phyloP scores from a whole-genome alignment of 2,329 filamentous ascomycete genomes.

The Colletotrichum paranaense region DNA sequence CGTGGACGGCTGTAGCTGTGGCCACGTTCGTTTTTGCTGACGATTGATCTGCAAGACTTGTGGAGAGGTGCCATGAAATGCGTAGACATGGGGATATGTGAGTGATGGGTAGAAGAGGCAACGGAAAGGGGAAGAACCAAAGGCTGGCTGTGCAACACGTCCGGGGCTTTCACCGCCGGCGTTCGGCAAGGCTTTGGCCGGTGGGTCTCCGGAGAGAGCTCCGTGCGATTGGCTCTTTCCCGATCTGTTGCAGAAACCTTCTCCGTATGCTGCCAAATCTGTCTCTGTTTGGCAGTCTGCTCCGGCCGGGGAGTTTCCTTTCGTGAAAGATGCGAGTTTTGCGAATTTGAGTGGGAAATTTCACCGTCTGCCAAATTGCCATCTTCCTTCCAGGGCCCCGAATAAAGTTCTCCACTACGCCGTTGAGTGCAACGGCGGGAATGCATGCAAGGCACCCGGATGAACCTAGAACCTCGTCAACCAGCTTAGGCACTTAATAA shows the following conservation, averaged over 20 bases:
- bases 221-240: slow-evolving; percentile 23
- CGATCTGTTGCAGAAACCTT: slow-evolving; percentile 16
- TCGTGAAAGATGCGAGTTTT: background rate
- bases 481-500: background rate
- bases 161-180: slow-evolving; percentile 29
- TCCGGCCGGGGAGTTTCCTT: background rate
- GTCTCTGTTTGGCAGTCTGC: slow-evolving; percentile 1
- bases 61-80: background rate
- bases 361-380: background rate
- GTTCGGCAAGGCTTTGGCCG: slow-evolving; percentile 20
- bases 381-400: background rate
- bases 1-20: slow-evolving; percentile 8
- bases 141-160: background rate
- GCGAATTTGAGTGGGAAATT: background rate
- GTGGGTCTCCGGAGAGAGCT: slow-evolving; percentile 11
- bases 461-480: background rate
- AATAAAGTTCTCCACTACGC: background rate
- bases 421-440: background rate
- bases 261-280: background rate
- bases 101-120: background rate
- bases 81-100: background rate
- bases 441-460: background rate
- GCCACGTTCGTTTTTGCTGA: slow-evolving; percentile 11
- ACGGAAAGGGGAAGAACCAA: background rate
- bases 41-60: slow-evolving; percentile 1